phyloP scores from a whole-genome alignment of 2,329 filamentous ascomycete genomes.

The Graphiopsis chlorocephala region DNA sequence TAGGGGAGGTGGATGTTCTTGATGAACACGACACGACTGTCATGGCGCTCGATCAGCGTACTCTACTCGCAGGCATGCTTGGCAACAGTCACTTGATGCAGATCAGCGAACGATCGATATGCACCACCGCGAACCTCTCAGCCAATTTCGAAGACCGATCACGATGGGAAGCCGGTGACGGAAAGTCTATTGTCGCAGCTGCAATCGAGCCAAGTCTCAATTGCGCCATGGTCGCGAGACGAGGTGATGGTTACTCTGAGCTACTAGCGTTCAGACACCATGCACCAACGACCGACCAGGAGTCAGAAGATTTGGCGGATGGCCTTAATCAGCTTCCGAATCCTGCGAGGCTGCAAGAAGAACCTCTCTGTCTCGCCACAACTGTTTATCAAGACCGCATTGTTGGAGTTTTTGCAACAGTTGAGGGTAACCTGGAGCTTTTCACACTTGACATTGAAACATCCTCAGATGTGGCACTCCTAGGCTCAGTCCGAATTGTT shows the following conservation, averaged over 20 bases:
- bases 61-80: conserved; percentile 26
- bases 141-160: conserved; percentile 31
- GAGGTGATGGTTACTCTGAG: conserved; percentile 11
- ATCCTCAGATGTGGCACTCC: background rate
- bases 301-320: background rate
- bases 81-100: conserved; percentile 28
- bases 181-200: conserved; percentile 25
- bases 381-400: background rate
- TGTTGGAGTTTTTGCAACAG: conserved; percentile 18
- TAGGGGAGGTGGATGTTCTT: conserved; percentile 19
- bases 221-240: conserved; percentile 22
- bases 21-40: conserved; percentile 19
- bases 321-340: background rate
- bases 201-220: conserved; percentile 20
- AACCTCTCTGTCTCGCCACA: conserved; percentile 20
- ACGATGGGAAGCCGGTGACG: conserved; percentile 16
- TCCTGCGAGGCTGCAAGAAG: background rate
- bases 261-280: conserved; percentile 13
- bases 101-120: conserved; percentile 27
- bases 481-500: background rate
- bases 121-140: conserved; percentile 21
- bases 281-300: background rate
- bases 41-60: conserved; percentile 26
- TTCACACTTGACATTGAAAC: background rate
- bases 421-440: conserved; percentile 17